Evolutionary conservation across 129 eudicot species (phyloP), one percentile per base, ranked within the genome.

Genomic region (Glebionis coronaria): DNA sequence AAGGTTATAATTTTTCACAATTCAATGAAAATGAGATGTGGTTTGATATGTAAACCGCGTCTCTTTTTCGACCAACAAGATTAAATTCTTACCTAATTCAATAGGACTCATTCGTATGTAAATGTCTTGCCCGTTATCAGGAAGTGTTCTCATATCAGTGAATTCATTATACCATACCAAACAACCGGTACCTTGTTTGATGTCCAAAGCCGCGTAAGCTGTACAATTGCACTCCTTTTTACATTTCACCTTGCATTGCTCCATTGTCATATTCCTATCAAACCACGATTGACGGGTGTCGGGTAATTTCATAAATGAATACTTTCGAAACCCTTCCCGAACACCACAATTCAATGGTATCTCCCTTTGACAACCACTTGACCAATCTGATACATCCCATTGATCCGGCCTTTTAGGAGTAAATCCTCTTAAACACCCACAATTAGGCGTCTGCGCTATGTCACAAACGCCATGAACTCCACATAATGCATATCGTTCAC

Each of bases 161-260:
- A 79, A 46, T 2, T 61, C 73, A 28, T 61, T 61, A 21, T 73
- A 64, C 82, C 79, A 79, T 44, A 67, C 9, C 56, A 79, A 73
- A 44, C 82, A 79, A 15, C 82, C 79, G 15, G 9, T 73, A 28
- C 67, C 75, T 5, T 65, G 28, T 63, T 25, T 62, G 20, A 61
- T 54, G 50, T 79, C 70, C 49, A 72, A 50, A 68, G 62, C 68
- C 4, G 82, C 29, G 38, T 79, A 73, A 27, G 79, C 82, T 28
- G 72, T 68, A 73, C 82, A 78, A 44, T 68, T 58, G 44, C 82
- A 78, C 56, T 78, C 58, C 18, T 44, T 54, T 51, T n/a, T 45
- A 58, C 82, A 79, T 40, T 57, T 47, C 9, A 52, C 35, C 23
- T 23, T 51, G 54, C 82, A 79, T 15, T 79, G 71, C 23, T 67